Conservation (phyloP, 106 monocot genomes). For the Acanthochlamys bracteata region DNA sequence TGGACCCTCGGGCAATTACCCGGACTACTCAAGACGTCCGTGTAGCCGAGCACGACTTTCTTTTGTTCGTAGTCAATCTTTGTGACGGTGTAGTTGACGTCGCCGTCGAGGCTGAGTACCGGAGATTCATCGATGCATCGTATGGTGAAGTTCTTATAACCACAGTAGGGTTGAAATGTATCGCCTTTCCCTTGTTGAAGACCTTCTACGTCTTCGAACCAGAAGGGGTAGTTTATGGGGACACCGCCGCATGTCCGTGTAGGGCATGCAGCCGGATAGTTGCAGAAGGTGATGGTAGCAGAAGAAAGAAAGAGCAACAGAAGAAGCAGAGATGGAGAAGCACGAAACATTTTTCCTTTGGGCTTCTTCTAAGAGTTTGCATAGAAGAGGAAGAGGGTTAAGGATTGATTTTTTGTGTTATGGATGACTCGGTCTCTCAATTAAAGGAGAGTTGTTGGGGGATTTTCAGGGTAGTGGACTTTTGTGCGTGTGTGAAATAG, state of each 20-base stretch:
- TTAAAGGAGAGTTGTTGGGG: too few species aligned
- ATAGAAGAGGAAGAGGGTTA: too few species aligned
- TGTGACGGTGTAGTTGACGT: constrained; percentile 5
- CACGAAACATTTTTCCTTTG: too few species aligned
- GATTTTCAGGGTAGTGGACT: too few species aligned
- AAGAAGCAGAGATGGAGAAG: too few species aligned
- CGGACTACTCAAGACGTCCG: neutral
- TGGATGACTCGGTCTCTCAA: too few species aligned
- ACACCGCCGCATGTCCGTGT: constrained; percentile 4
- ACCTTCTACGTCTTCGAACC: neutral
- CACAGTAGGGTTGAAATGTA: constrained; percentile 6
- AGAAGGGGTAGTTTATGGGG: constrained; percentile 16
- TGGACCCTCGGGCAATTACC: constrained; percentile 5
- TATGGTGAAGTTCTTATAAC: constrained; percentile 9
- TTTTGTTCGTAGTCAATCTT: neutral
- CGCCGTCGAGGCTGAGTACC: neutral
- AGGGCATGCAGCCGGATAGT: neutral
- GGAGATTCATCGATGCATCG: neutral
- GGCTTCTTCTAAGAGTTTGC: too few species aligned
- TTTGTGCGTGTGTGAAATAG: too few species aligned
- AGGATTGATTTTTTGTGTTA: too few species aligned
- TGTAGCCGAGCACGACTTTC: constrained; percentile 7
- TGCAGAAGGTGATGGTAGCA: neutral
- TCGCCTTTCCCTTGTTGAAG: neutral
- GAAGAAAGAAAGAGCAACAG: neutral